These are phyloP conservation scores for Trichomonascus vanleenenianus DNA, from an alignment of 805 yeast genomes.

Conservation along the genomic window DNA sequence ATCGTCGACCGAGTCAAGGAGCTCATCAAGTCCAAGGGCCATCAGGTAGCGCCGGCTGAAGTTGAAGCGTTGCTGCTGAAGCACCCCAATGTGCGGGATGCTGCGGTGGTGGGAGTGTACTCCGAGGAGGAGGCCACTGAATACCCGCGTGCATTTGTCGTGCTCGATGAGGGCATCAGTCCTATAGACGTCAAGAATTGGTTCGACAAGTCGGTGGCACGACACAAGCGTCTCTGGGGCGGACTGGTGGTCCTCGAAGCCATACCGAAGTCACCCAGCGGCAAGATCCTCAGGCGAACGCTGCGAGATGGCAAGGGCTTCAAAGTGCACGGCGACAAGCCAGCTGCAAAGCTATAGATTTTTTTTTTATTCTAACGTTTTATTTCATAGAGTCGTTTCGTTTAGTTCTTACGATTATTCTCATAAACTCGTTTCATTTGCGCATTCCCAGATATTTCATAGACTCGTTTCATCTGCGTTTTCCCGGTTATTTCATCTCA, in stretches of 20 bases:
- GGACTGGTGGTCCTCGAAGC: conserved; percentile 63
- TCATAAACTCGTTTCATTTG: no score
- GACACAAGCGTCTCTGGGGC: conserved; percentile 34
- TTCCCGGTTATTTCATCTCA: no score
- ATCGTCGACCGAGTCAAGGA: conserved; percentile 61
- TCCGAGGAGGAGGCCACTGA: conserved; percentile 77
- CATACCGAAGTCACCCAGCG: conserved; percentile 90
- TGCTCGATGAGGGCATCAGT: conserved; percentile 19
- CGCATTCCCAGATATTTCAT: no score
- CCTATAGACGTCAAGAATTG: conserved; percentile 24
- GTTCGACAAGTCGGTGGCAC: conserved; percentile 31
- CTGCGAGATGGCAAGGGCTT: conserved; percentile 48
- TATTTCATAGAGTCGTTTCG: no score
- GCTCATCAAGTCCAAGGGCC: conserved; percentile 64
- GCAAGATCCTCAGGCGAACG: conserved; percentile 89
- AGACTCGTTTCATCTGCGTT: no score
- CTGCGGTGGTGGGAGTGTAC: conserved; percentile 76
- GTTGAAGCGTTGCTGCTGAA: conserved; percentile 76
- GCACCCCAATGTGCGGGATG: conserved; percentile 71
- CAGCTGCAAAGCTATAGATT: conserved; percentile 10
- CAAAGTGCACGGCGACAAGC: conserved; percentile 11
- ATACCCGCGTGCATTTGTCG: conserved; percentile 33
- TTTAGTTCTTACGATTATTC: no score
- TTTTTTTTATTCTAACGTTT: no score
- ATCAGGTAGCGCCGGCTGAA: conserved; percentile 91